Evolutionary conservation across 768 basidiomycete genomes (phyloP).

Genomic region (Leccinum fibrillosum): DNA sequence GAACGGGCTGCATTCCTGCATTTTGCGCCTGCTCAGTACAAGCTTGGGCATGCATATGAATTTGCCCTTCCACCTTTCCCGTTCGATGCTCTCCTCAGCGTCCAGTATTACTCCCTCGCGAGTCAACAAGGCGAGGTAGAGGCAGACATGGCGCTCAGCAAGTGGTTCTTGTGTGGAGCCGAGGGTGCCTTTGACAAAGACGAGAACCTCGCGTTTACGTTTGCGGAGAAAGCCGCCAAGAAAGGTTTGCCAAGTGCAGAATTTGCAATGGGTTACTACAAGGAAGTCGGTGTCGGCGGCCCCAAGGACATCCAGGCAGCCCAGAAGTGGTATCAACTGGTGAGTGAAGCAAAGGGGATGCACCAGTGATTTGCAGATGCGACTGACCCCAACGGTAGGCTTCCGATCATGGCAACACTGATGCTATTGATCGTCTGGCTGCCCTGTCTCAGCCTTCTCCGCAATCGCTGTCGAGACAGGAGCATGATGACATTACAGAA

Average conservation of each 20-base stretch:
- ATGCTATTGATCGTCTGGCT: constrained; percentile 70
- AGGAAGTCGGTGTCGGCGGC: constrained; percentile 88
- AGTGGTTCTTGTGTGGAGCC: constrained; percentile 95
- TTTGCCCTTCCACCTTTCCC: constrained; percentile 82
- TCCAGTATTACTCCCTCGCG: constrained; percentile 85
- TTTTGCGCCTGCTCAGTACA: constrained; percentile 87
- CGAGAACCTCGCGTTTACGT: constrained; percentile 79
- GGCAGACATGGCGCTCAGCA: constrained; percentile 94
- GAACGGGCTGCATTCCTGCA: constrained; percentile 84
- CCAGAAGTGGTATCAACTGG: constrained; percentile 72
- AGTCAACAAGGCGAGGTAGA: constrained; percentile 85
- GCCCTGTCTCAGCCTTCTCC: constrained; percentile 65
- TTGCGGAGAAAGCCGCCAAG: constrained; percentile 82
- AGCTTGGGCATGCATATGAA: constrained; percentile 89
- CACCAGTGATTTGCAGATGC: background rate
- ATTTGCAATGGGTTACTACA: constrained; percentile 96
- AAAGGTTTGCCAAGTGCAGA: constrained; percentile 79
- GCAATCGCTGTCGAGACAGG: constrained; percentile 65
- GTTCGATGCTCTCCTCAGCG: constrained; percentile 85
- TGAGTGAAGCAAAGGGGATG: constrained; percentile 26
- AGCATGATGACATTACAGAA: constrained; percentile 80
- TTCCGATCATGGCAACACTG: constrained; percentile 70
- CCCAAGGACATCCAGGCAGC: constrained; percentile 60
- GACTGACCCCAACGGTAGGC: constrained; percentile 46
- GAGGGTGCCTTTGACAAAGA: constrained; percentile 79